Base-by-base conservation (phyloP, 805 yeast species). In the Metschnikowia bowlesiae region DNA sequence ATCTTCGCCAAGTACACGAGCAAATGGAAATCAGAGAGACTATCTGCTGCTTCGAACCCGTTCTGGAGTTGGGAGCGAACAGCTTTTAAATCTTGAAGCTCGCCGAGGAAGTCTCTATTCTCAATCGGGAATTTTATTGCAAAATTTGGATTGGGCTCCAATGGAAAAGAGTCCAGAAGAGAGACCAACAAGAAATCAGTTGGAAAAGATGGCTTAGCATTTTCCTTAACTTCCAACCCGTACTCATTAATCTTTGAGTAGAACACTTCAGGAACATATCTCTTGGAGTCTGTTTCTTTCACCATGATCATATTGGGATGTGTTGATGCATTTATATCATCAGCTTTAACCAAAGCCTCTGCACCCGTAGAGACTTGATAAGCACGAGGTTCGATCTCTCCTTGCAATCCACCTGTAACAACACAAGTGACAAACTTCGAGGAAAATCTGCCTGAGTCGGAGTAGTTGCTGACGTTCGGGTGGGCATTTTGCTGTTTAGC, bases 371-470 rank as follows among this genome's bases (percentile, higher is more conserved):
- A 85, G 0, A 89, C 96, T 67, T 94, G 99, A 67, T 91, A 94
- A 37, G 95, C 81, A 14, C 87, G 75, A 3, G 96, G 87, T 62
- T 92, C 99, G 62, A 94, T 92, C 54, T 92, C 96, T 22, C 95
- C 94, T 44, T 82, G 69, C 11, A 76, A 63, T 55, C 96, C 95
- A n/a, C 99, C 99, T 1, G 95, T 81, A 2, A 94, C 77, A 22
- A 90, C 92, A 70, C 97, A 91, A 0, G 98, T 92, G 16, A 91
- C 92, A 64, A 89, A 94, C 62, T 89, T 89, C 8, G 97, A 90
- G 13, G 96, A 87, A 64, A 80, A 94, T 29, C 62, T 59, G 2
- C 89, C 88, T 8, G 78, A 66, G 30, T 77, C 80, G 29, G 87
- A 76, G 77, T 82, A 85, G 58, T 80, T 81, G 37, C 88, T 76